Evolutionary conservation across 768 basidiomycete species (phyloP).

Genomic region (Suillus luteus): DNA sequence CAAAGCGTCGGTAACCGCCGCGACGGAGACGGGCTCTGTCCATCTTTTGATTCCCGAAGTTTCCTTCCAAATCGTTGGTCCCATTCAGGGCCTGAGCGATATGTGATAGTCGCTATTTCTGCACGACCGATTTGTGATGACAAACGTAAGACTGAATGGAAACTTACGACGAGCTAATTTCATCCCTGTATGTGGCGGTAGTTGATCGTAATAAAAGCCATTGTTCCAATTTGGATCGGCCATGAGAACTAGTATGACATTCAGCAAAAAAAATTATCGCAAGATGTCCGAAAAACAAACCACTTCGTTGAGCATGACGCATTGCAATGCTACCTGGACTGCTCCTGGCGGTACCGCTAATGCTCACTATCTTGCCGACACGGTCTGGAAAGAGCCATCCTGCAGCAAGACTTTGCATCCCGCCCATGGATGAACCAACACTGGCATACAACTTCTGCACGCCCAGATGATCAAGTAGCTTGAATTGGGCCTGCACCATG

Average conservation of each 20-base stretch:
- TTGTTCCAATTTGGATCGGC: constrained; percentile 99
- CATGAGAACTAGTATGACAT: constrained; percentile 77
- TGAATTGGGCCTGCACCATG: constrained; percentile 94
- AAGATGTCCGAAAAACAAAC: constrained; percentile 45
- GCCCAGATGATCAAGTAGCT: constrained; percentile 79
- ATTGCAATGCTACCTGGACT: constrained; percentile 92
- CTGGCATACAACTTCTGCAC: constrained; percentile 88
- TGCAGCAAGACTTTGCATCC: constrained; percentile 96
- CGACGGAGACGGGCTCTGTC: constrained; percentile 19
- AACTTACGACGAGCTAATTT: constrained; percentile 92
- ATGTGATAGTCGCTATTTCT: constrained; percentile 99
- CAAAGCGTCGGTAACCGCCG: constrained; percentile 71
- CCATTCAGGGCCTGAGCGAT: constrained; percentile 99
- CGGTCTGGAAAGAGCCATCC: constrained; percentile 90
- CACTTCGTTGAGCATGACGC: constrained; percentile 95
- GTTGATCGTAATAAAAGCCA: constrained; percentile 92
- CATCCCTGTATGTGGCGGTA: constrained; percentile 99
- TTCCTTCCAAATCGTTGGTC: constrained; percentile 94
- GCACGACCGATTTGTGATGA: constrained; percentile 14
- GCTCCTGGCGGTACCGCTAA: constrained; percentile 92
- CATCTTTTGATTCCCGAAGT: constrained; percentile 47
- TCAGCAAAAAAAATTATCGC: constrained; percentile 2
- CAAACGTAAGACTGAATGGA: constrained; percentile 14
- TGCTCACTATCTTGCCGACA: constrained; percentile 88
- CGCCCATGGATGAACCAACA: constrained; percentile 96